phyloP scores from a whole-genome alignment of 257 asterid genomes.

The Ilex asprella region DNA sequence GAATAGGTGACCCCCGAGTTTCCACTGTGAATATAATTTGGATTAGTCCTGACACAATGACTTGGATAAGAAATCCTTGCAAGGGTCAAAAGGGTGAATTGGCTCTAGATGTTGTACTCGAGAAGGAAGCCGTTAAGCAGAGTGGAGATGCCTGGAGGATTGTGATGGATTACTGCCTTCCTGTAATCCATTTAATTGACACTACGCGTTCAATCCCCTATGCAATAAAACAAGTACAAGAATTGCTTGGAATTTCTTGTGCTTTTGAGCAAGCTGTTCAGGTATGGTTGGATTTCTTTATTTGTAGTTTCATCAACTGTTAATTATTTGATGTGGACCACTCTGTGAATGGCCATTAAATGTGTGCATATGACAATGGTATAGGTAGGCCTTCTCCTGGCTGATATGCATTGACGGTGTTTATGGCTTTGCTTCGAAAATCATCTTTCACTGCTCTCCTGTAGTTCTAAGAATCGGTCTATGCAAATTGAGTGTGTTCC shows the following conservation, averaged over 20 bases:
- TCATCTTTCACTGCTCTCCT: no score
- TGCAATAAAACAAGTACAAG: slow-evolving; percentile 87
- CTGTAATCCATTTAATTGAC: slow-evolving; percentile 74
- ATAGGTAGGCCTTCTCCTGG: background rate
- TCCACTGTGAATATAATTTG: slow-evolving; percentile 59
- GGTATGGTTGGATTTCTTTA: slow-evolving; percentile 37
- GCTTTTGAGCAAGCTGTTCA: slow-evolving; percentile 98
- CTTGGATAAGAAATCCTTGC: slow-evolving; percentile 68
- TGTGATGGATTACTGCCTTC: slow-evolving; percentile 85
- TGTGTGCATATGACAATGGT: background rate
- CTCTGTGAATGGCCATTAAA: slow-evolving; percentile 11
- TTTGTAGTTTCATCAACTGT: background rate
- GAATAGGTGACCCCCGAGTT: slow-evolving; percentile 86
- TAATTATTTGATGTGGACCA: background rate
- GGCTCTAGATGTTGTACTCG: slow-evolving; percentile 73
- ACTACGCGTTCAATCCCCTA: slow-evolving; percentile 68
- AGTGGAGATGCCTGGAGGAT: slow-evolving; percentile 96
- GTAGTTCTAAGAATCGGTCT: no score
- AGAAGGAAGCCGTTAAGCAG: slow-evolving; percentile 64
- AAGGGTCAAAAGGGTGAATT: slow-evolving; percentile 68
- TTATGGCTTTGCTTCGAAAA: no score
- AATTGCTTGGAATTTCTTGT: slow-evolving; percentile 93
- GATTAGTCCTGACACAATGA: slow-evolving; percentile 65
- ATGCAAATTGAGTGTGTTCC: background rate
- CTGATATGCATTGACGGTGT: background rate